Percentiles rank a stretch among this genome's conserved stretches.
These are phyloP conservation scores for Chytriomyces hyalinus DNA, from an alignment of 192 early-diverging fungal genomes.

Conservation along the genomic window DNA sequence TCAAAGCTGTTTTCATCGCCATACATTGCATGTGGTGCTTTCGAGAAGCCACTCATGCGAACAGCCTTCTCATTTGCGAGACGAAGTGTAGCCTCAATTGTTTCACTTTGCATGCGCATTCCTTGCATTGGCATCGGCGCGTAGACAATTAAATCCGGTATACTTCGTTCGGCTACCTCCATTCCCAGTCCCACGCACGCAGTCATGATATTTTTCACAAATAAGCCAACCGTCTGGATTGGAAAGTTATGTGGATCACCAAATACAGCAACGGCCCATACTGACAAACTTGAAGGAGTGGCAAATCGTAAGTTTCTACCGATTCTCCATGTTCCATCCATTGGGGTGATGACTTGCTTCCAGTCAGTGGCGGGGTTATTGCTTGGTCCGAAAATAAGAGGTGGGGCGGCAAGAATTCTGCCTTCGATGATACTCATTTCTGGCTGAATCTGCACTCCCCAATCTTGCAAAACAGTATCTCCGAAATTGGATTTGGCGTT, in stretches of 20 bases:
- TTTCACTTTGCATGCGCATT: constrained; percentile 23
- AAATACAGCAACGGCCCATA: constrained; percentile 74
- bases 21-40: neutral
- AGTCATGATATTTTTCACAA: constrained; percentile 64
- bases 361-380: constrained; percentile 1
- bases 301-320: constrained; percentile 25
- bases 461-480: constrained; percentile 58
- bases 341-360: constrained; percentile 26
- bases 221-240: constrained; percentile 49
- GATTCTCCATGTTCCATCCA: constrained; percentile 37
- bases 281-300: constrained; percentile 59
- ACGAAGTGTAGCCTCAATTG: constrained; percentile 32
- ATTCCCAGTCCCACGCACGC: constrained; percentile 72
- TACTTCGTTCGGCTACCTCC: constrained; percentile 31
- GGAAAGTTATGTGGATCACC: constrained; percentile 48
- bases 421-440: constrained; percentile 58
- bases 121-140: constrained; percentile 18
- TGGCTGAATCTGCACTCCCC: constrained; percentile 50
- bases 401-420: constrained; percentile 22
- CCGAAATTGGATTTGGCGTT: constrained; percentile 51
- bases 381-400: constrained; percentile 25
- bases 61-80: constrained; percentile 27
- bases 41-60: too few species aligned
- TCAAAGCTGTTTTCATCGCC: constrained; percentile 18
- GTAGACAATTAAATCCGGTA: constrained; percentile 33